Evolutionary conservation across 1,139 yeast species (phyloP).

Genomic region (Arxiozyma bovina): DNA sequence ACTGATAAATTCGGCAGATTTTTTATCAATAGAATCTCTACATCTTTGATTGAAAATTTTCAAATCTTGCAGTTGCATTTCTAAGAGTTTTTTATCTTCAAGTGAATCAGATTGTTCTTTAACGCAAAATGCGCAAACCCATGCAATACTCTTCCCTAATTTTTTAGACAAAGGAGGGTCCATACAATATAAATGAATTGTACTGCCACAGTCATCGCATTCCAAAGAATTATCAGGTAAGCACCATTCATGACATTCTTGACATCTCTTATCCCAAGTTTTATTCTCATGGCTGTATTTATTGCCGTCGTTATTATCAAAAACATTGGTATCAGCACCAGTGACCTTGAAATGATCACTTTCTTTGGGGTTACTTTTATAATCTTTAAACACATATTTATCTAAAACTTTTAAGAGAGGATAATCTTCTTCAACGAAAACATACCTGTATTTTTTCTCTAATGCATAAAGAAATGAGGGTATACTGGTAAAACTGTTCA

Average conservation of each 20-base stretch:
- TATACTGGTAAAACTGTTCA: constrained; percentile 42
- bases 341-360: background rate
- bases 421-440: constrained; percentile 52
- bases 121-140: constrained; percentile 85
- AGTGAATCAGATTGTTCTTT: constrained; percentile 31
- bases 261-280: constrained; percentile 45
- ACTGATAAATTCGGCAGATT: background rate
- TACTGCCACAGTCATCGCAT: constrained; percentile 67
- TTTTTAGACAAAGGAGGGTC: constrained; percentile 75
- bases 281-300: background rate
- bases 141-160: constrained; percentile 82
- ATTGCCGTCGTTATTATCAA: background rate
- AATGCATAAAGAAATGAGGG: constrained; percentile 53
- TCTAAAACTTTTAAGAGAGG: constrained; percentile 21
- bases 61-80: background rate
- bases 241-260: constrained; percentile 79
- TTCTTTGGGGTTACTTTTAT: constrained; percentile 1
- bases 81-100: constrained; percentile 11
- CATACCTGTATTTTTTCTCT: constrained; percentile 58
- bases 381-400: constrained; percentile 17
- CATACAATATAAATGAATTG: constrained; percentile 74
- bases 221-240: constrained; percentile 63
- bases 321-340: background rate
- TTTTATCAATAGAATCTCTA: background rate
- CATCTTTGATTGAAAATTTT: background rate